phyloP scores from a whole-genome alignment of 768 basidiomycete species.

The Panaeolus cyanescens region DNA sequence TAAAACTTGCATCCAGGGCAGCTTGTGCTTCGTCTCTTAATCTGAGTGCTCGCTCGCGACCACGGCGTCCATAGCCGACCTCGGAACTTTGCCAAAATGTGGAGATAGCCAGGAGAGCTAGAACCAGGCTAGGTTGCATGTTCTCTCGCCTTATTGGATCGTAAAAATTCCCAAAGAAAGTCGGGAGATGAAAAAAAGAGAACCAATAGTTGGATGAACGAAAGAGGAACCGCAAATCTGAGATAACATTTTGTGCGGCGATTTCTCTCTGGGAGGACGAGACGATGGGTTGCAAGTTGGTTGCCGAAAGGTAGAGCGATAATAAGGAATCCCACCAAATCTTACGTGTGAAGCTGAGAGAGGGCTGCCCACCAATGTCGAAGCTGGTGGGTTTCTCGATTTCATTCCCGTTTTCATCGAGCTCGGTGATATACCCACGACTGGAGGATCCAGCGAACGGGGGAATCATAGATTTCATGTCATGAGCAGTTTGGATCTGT shows the following conservation, averaged over 20 bases:
- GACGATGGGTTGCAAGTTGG: slow-evolving; percentile 33
- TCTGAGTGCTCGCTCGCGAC: slow-evolving; percentile 57
- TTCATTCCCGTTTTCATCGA: slow-evolving; percentile 30
- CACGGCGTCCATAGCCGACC: slow-evolving; percentile 46
- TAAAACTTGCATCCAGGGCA: slow-evolving; percentile 70
- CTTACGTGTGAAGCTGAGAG: slow-evolving; percentile 66
- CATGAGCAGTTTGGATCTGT: slow-evolving; percentile 20
- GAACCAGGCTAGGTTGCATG: slow-evolving; percentile 70
- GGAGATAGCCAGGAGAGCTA: slow-evolving; percentile 64
- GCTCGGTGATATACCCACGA: slow-evolving; percentile 27
- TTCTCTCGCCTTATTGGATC: slow-evolving; percentile 52
- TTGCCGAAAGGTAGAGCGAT: slow-evolving; percentile 48
- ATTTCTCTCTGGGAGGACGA: slow-evolving; percentile 45
- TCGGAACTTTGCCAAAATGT: slow-evolving; percentile 74
- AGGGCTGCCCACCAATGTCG: slow-evolving; percentile 57
- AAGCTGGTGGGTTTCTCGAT: slow-evolving; percentile 14
- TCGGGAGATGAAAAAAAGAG: slow-evolving; percentile 72
- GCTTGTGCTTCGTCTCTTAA: slow-evolving; percentile 71
- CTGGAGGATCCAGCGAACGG: slow-evolving; percentile 13
- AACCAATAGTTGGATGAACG: slow-evolving; percentile 69
- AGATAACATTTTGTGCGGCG: slow-evolving; percentile 45
- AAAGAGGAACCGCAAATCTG: slow-evolving; percentile 68
- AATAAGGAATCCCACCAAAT: slow-evolving; percentile 81
- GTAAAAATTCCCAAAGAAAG: slow-evolving; percentile 60
- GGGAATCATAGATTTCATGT: slow-evolving; percentile 19